Percentiles rank a stretch among this genome's conserved stretches.
These are phyloP conservation scores for Arctium minus DNA, from an alignment of 129 eudicot species.

Conservation along the genomic window DNA sequence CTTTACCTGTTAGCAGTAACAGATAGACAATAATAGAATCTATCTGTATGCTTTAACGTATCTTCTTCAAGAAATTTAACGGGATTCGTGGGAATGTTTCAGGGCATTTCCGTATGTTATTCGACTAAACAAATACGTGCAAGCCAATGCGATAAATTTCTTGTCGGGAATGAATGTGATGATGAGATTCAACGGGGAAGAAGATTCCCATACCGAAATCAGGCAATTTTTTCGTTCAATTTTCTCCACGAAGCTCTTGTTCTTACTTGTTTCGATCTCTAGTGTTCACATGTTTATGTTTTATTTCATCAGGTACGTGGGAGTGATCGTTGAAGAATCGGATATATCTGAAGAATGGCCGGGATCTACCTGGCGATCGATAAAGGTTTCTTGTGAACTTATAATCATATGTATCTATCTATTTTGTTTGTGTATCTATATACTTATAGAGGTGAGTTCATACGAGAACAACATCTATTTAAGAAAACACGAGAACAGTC, in stretches of 20 bases:
- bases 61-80: no score
- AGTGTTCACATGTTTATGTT: not conserved
- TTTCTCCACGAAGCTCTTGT: no score
- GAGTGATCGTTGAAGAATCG: not conserved
- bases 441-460: no score
- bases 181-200: conserved; percentile 71
- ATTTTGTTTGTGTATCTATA: no score
- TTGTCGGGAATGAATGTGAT: conserved; percentile 54
- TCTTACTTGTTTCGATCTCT: no score
- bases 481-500: no score
- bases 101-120: conserved; percentile 67
- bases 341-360: conserved; percentile 50
- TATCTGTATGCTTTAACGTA: not conserved
- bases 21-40: not conserved
- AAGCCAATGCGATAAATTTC: conserved; percentile 36
- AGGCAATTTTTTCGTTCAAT: conserved; percentile 30
- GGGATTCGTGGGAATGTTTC: conserved; percentile 1
- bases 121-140: conserved; percentile 51
- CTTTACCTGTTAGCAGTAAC: not conserved
- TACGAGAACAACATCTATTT: no score
- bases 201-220: conserved; percentile 65
- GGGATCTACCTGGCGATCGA: conserved; percentile 57
- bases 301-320: not conserved
- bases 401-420: no score
- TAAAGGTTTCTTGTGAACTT: conserved; percentile 38